Base-by-base conservation (phyloP, 768 basidiomycete genomes). In the Kwoniella bestiolae region DNA sequence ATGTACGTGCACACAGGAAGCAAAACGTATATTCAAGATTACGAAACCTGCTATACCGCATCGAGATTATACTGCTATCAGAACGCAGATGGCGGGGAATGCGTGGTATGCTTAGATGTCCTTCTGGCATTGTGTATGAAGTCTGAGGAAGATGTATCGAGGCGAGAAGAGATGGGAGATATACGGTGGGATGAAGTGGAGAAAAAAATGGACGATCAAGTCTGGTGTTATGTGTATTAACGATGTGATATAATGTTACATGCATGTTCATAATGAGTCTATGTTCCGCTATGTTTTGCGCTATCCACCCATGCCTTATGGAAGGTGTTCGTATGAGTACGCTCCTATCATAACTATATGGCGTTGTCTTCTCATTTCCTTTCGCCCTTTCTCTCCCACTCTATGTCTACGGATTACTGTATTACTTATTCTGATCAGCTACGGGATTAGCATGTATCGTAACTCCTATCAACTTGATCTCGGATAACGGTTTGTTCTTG, bases 401-500 rank as follows among this genome's bases (percentile, higher is more conserved):
- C 21, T 5, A 38, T 55, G 57, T 5, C 60, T n/a, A n/a, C n/a
- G n/a, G n/a, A n/a, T n/a, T n/a, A n/a, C n/a, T n/a, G n/a, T n/a
- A n/a, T n/a, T 47, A 74, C 47, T 56, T 71, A 8, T 60, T 31
- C 21, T 60, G 87, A 73, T 96, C 92, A 32, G 95, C 95, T 66
- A 97, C 88, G 16, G 95, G 95, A 80, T 98, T 98, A 26, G 94
- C 90, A 79, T 98, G 95, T 28, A 97, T 91, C 16, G 91, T 83
- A 41, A 94, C 94, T 80, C 87, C 85, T 28, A 86, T 86, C 66
- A 96, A 81, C 77, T 87, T 91, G 80, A 99, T 90, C 73, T 96
- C 93, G 47, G 84, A 86, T 32, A 92, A 80, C 1, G 96, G 96
- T 64, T 91, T 83, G 80, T 93, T 93, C 82, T 97, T 99, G 65